Evolutionary conservation across 768 basidiomycete genomes (phyloP).

Genomic region (Nevesoporus exiguus): DNA sequence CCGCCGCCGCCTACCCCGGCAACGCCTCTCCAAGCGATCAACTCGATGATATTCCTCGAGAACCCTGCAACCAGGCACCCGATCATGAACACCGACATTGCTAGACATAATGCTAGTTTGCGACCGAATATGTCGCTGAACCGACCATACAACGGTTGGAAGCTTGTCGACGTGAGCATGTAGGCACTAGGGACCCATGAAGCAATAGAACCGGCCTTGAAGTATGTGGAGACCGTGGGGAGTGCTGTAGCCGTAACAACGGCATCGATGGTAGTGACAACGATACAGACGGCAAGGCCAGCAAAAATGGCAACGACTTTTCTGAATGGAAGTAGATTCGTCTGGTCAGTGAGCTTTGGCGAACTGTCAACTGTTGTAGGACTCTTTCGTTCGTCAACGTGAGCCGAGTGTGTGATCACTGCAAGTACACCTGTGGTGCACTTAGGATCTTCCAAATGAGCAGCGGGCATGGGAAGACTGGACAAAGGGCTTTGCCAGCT

Average conservation of each 20-base stretch:
- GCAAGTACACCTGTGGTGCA: not conserved
- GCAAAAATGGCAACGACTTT: not conserved
- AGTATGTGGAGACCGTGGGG: not conserved
- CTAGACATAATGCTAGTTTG: not conserved
- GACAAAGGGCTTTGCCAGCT: not conserved
- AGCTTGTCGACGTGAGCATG: conserved; percentile 1
- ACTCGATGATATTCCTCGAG: not conserved
- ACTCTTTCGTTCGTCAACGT: not conserved
- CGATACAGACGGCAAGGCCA: not conserved
- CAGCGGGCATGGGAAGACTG: not conserved
- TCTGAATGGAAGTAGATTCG: not conserved
- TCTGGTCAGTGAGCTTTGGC: not conserved
- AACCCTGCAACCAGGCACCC: not conserved
- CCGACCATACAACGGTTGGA: not conserved
- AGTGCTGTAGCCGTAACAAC: not conserved
- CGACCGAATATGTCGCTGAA: conserved; percentile 2
- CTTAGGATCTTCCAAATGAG: not conserved
- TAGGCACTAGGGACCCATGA: not conserved
- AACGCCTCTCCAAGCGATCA: not conserved
- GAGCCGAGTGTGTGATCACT: not conserved
- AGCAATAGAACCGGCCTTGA: not conserved
- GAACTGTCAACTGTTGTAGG: not conserved
- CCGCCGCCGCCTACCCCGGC: not conserved
- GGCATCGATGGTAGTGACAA: not conserved
- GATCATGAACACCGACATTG: not conserved